These are phyloP conservation scores for Cyberlindnera xishuangbannaensis DNA, from an alignment of 805 yeast genomes.

Conservation along the genomic window DNA sequence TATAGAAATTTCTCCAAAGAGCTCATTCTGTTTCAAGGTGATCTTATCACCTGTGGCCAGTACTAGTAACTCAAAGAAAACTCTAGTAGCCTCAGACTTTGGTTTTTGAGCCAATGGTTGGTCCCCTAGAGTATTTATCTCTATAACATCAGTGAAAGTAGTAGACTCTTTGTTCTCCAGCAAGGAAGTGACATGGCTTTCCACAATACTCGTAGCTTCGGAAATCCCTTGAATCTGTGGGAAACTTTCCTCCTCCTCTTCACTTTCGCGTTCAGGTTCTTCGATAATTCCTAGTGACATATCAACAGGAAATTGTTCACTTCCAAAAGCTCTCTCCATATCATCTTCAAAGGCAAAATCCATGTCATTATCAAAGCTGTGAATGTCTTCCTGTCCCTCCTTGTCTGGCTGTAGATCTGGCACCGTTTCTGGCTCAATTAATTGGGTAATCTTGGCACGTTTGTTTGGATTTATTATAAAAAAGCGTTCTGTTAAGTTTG, in stretches of 20 bases:
- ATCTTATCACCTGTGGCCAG: conserved; percentile 75
- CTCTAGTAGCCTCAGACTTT: conserved; percentile 57
- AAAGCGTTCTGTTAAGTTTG: conserved; percentile 15
- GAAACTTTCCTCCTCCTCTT: conserved; percentile 11
- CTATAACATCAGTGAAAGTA: conserved; percentile 36
- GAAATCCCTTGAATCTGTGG: conserved; percentile 29
- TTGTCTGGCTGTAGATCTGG: conserved; percentile 19
- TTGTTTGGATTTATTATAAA: conserved; percentile 12
- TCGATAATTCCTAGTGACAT: conserved; percentile 5
- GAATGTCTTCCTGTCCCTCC: conserved; percentile 5
- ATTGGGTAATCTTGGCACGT: conserved; percentile 20
- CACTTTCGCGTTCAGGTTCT: conserved; percentile 21
- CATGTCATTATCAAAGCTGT: conserved; percentile 14
- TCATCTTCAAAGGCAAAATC: conserved; percentile 35
- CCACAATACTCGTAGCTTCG: conserved; percentile 45
- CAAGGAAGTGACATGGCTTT: conserved; percentile 5
- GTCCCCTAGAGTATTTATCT: conserved; percentile 17
- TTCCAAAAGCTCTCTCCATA: too few species aligned
- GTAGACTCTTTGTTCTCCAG: conserved; percentile 8
- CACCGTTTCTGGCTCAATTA: conserved; percentile 13
- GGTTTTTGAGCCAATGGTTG: conserved; percentile 32
- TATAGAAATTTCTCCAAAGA: conserved; percentile 52
- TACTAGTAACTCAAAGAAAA: conserved; percentile 79
- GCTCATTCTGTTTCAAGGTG: conserved; percentile 48
- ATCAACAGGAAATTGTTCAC: too few species aligned